phyloP scores from a whole-genome alignment of 768 basidiomycete species.

The Mycena rebaudengoi region DNA sequence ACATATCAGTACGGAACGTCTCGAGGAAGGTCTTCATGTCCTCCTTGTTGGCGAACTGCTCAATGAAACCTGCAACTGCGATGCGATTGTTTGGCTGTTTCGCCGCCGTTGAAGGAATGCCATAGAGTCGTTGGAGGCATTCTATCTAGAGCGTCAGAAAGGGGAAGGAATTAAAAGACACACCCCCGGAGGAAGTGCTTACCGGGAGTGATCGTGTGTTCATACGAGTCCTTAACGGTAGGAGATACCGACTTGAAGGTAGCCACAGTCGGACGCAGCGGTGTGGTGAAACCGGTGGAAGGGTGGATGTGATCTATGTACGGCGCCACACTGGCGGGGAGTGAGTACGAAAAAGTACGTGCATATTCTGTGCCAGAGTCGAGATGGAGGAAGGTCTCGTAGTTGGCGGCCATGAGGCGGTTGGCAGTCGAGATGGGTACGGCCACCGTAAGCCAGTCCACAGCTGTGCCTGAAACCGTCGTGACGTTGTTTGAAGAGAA shows the following conservation, averaged over 20 bases:
- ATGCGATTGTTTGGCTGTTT: slow-evolving; percentile 26
- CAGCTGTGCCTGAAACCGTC: slow-evolving; percentile 41
- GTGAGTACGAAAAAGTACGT: slow-evolving; percentile 47
- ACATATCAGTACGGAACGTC: slow-evolving; percentile 29
- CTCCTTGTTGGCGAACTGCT: slow-evolving; percentile 24
- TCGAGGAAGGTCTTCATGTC: slow-evolving; percentile 29
- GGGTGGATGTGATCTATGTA: slow-evolving; percentile 48
- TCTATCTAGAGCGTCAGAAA: slow-evolving; percentile 12
- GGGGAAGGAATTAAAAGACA: too few species aligned
- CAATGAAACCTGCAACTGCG: slow-evolving; percentile 33
- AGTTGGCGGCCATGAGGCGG: slow-evolving; percentile 44
- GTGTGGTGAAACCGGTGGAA: slow-evolving; percentile 33
- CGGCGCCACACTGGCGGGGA: slow-evolving; percentile 39
- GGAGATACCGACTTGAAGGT: background rate
- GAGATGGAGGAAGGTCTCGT: slow-evolving; percentile 44
- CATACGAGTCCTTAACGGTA: background rate
- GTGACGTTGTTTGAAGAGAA: slow-evolving; percentile 47
- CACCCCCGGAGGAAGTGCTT: background rate
- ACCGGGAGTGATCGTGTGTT: slow-evolving; percentile 15
- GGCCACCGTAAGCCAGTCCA: slow-evolving; percentile 46
- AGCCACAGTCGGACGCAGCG: slow-evolving; percentile 30
- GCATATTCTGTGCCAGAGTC: slow-evolving; percentile 36
- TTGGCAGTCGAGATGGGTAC: slow-evolving; percentile 45
- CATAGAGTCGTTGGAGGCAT: slow-evolving; percentile 35
- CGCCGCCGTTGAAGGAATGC: slow-evolving; percentile 41